phyloP scores from a whole-genome alignment of 345 rosid species.

The Pistacia atlantica region DNA sequence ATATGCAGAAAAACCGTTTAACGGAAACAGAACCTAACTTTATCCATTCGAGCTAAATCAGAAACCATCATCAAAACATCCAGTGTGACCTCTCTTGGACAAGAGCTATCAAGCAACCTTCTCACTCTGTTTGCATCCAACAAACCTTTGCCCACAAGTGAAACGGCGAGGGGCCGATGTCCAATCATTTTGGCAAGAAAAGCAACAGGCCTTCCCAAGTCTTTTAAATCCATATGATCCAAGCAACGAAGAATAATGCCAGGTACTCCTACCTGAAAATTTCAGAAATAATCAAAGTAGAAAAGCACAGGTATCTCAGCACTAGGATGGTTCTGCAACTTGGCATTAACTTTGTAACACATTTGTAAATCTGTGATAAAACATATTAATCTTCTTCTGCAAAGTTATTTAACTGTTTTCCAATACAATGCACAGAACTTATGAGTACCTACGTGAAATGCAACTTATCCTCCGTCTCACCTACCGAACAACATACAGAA shows the following conservation, averaged over 20 bases:
- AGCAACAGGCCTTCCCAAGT: constrained; percentile 85
- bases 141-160: constrained; percentile 83
- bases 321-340: background rate
- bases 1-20: background rate
- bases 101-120: constrained; percentile 66
- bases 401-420: background rate
- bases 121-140: constrained; percentile 74
- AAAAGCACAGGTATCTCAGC: constrained; percentile 6
- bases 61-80: constrained; percentile 91
- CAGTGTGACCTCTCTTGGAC: constrained; percentile 79
- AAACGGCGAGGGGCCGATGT: constrained; percentile 77
- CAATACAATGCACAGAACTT: no score
- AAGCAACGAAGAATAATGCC: constrained; percentile 65
- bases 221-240: constrained; percentile 79
- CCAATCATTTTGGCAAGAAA: constrained; percentile 89
- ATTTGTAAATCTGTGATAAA: background rate
- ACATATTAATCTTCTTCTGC: background rate
- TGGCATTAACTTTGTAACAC: constrained; percentile 1
- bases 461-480: background rate
- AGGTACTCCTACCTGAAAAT: constrained; percentile 80
- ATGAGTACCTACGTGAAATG: background rate
- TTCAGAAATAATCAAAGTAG: constrained; percentile 25
- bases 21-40: constrained; percentile 53
- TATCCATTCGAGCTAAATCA: constrained; percentile 93
- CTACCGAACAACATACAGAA: background rate